Conservation (phyloP, 805 yeast species). For the Yarrowia sp. region DNA sequence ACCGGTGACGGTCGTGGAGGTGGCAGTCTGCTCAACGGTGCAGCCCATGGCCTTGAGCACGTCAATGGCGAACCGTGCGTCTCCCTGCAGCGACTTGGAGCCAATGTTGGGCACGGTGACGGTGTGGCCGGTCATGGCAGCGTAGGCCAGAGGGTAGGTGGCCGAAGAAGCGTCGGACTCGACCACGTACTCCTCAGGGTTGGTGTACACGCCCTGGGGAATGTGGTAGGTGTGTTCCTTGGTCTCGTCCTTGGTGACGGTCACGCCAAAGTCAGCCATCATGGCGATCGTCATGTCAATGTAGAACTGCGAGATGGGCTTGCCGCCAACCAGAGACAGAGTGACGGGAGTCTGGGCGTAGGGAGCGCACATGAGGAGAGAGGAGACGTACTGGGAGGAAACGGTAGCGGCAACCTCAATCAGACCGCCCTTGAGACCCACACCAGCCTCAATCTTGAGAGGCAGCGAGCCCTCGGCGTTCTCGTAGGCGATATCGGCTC, state of each 20-base stretch:
- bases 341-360: constrained; percentile 90
- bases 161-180: constrained; percentile 99
- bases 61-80: constrained; percentile 93
- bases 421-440: constrained; percentile 83
- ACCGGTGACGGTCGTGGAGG: constrained; percentile 85
- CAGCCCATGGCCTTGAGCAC: constrained; percentile 97
- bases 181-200: constrained; percentile 84
- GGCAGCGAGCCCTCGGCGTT: constrained; percentile 87
- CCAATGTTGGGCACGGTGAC: constrained; percentile 96
- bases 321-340: constrained; percentile 88
- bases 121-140: constrained; percentile 92
- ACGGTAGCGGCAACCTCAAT: constrained; percentile 95
- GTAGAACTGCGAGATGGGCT: constrained; percentile 94
- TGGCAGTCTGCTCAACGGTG: constrained; percentile 77
- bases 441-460: constrained; percentile 69
- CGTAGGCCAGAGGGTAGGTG: constrained; percentile 95
- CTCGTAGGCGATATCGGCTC: constrained; percentile 73
- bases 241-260: constrained; percentile 69
- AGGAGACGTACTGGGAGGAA: constrained; percentile 96
- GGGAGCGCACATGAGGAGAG: constrained; percentile 96
- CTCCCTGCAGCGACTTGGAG: constrained; percentile 90
- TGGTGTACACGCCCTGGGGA: constrained; percentile 79
- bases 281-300: constrained; percentile 96
- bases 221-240: constrained; percentile 88
- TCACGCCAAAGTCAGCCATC: constrained; percentile 90